Conservation (phyloP, 2,329 filamentous ascomycete species). For the Aureobasidium melanogenum region DNA sequence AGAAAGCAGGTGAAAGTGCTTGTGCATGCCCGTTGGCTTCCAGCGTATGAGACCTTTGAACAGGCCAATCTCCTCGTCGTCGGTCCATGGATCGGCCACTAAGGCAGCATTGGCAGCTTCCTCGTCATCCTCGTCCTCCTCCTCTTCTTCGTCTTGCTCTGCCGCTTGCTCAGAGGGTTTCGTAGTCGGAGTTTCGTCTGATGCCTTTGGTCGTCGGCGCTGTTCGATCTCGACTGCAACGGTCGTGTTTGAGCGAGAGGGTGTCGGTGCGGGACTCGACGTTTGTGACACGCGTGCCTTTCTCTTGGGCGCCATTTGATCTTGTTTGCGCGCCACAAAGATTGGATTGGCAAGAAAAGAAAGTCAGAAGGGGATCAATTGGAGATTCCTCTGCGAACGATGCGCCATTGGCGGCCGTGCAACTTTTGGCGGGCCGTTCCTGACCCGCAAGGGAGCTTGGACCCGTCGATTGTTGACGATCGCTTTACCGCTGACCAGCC, state of each 20-base stretch:
- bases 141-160: not conserved
- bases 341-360: not conserved
- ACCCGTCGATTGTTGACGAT: not conserved
- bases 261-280: slow-evolving; percentile 40
- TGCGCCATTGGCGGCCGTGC: not conserved
- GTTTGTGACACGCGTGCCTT: slow-evolving; percentile 49
- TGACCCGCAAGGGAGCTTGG: not conserved
- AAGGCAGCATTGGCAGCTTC: slow-evolving; percentile 20
- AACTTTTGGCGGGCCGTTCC: not conserved
- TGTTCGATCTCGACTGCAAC: slow-evolving; percentile 20
- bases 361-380: not conserved
- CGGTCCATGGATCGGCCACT: slow-evolving; percentile 74
- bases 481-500: not conserved
- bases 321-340: not conserved
- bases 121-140: not conserved
- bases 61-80: slow-evolving; percentile 86
- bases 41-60: slow-evolving; percentile 88
- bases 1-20: slow-evolving; percentile 84
- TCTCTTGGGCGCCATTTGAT: slow-evolving; percentile 60
- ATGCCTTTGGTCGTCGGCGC: not conserved
- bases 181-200: not conserved
- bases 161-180: not conserved
- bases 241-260: slow-evolving; percentile 21
- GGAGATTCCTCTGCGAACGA: not conserved
- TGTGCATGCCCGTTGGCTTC: slow-evolving; percentile 96